Conservation (phyloP, 306 rosid genomes). For the Rubus idaeus region DNA sequence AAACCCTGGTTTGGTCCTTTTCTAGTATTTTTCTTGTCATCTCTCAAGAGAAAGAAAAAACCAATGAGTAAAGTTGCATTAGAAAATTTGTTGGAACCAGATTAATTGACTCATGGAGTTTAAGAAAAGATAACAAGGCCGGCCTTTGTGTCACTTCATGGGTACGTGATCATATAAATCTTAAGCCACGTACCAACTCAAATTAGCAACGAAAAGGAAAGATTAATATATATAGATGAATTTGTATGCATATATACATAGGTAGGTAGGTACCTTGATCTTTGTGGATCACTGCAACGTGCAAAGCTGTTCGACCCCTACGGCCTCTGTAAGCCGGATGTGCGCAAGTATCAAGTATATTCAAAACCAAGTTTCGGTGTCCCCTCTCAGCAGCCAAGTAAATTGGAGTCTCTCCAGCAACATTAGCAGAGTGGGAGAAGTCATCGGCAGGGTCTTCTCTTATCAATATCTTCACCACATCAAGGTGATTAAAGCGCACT, state of each 20-base stretch:
- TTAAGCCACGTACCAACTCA: too few species aligned
- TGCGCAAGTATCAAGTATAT: background rate
- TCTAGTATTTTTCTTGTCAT: too few species aligned
- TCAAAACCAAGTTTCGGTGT: background rate
- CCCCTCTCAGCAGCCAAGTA: conserved; percentile 3
- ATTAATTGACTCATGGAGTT: too few species aligned
- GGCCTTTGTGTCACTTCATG: too few species aligned
- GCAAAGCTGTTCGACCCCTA: background rate
- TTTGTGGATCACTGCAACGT: background rate
- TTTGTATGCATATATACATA: too few species aligned
- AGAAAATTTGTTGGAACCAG: too few species aligned
- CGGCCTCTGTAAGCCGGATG: background rate
- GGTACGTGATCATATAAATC: too few species aligned
- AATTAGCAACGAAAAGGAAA: too few species aligned
- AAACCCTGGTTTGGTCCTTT: background rate
- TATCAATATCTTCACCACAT: background rate
- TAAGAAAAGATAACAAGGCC: too few species aligned
- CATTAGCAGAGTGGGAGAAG: background rate
- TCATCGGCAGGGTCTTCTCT: background rate
- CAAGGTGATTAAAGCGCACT: background rate
- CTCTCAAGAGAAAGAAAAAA: too few species aligned
- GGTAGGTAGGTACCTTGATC: background rate
- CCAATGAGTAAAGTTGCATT: too few species aligned
- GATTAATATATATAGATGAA: too few species aligned
- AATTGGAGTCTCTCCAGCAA: conserved; percentile 1